Conservation (phyloP, 495 filamentous ascomycete species). For the Podospora pseudoanserina region DNA sequence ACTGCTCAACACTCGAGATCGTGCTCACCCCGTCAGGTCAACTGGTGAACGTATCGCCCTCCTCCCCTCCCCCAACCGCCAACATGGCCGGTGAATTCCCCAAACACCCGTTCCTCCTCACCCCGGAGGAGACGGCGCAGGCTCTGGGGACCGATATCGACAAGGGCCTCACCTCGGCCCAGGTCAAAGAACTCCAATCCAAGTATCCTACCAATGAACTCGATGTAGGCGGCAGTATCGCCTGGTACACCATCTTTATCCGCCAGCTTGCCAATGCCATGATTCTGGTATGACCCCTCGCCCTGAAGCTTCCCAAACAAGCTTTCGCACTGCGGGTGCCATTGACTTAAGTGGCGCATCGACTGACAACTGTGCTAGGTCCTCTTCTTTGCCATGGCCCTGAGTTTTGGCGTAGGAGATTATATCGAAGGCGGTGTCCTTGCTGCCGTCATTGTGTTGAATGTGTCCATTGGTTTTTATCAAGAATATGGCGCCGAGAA, state of each 20-base stretch:
- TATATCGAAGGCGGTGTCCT: slow-evolving; percentile 84
- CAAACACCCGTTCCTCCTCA: slow-evolving; percentile 51
- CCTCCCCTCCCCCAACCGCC: slow-evolving; percentile 12
- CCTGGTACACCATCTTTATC: slow-evolving; percentile 62
- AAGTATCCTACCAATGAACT: slow-evolving; percentile 61
- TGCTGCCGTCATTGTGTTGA: slow-evolving; percentile 74
- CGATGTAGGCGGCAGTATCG: slow-evolving; percentile 55
- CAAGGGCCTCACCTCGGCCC: slow-evolving; percentile 50
- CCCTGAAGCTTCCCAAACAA: not conserved
- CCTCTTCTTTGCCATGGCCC: slow-evolving; percentile 75
- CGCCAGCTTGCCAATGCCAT: slow-evolving; percentile 67
- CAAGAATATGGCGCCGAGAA: slow-evolving; percentile 85
- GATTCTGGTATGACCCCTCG: slow-evolving; percentile 50
- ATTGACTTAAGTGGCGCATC: slow-evolving; percentile 9
- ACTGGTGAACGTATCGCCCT: slow-evolving; percentile 5
- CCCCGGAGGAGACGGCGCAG: slow-evolving; percentile 49
- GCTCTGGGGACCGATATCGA: slow-evolving; percentile 55
- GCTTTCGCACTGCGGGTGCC: not conserved
- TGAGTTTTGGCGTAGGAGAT: slow-evolving; percentile 75
- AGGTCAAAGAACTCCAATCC: slow-evolving; percentile 47
- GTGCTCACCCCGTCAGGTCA: not conserved
- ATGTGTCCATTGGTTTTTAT: slow-evolving; percentile 72
- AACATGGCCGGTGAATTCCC: slow-evolving; percentile 42
- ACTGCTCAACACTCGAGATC: slow-evolving; percentile 5
- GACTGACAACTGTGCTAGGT: slow-evolving; percentile 49